Evolutionary conservation across 1,139 yeast species (phyloP), one percentile per base, ranked within the genome.

Genomic region (Geotrichum fermentans): DNA sequence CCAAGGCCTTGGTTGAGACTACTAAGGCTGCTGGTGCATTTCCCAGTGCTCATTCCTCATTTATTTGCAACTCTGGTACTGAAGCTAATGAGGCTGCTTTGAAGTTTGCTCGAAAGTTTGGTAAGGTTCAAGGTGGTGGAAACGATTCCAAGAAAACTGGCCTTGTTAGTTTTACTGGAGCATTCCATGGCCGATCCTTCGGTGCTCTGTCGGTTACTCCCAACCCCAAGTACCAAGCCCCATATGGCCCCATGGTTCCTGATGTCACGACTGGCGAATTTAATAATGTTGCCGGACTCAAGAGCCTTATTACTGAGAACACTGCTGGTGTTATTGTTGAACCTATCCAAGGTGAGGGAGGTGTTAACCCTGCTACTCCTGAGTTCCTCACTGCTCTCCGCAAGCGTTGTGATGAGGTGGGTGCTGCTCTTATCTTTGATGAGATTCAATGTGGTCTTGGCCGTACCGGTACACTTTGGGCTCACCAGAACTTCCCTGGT

Each of bases 301-400:
- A 80, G 55, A 60, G 66, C 1, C 61, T 81, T 16, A 81, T 89
- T 49, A 75, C 75, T 53, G 84, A 83, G 8, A 79, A 83, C 59
- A 83, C 96, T 0, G 88, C 96, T 61, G 98, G 90, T 47, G 94
- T 92, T 35, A 90, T 92, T 50, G 81, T 92, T 36, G 98, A 92
- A 70, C 98, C 98, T 18, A 82, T 92, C 53, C 98, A 92, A 71
- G 98, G 97, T 58, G 98, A 92, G 71, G 98, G 98, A 50, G 98
- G 98, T 54, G 82, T 92, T 20, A 80, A 82, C 60, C 79, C 81
- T 18, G 77, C 87, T 49, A 74, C 78, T 28, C 61, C 69, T 0
- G 86, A 79, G 39, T 89, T 88, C 61, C 72, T 92, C 56, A 62
- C 72, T 3, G 80, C 79, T 46, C 72, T 92, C 64, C 80, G 85